Conservation (phyloP, 495 filamentous ascomycete genomes). For the Penicillium maclennaniae region DNA sequence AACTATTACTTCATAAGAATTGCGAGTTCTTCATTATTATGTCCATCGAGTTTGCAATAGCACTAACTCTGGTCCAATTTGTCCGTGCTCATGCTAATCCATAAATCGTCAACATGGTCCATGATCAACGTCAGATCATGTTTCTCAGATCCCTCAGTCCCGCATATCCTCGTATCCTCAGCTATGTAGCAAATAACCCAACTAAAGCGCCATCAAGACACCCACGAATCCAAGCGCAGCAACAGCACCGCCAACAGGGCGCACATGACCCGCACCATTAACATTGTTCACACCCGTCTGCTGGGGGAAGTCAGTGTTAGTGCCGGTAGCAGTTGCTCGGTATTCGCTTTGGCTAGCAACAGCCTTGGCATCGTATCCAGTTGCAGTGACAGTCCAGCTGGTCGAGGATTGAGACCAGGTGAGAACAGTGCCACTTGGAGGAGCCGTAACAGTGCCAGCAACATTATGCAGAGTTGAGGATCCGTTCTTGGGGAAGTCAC, state of each 20-base stretch:
- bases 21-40: background rate
- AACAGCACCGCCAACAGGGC: slow-evolving; percentile 4
- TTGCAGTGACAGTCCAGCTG: slow-evolving; percentile 25
- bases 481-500: slow-evolving; percentile 20
- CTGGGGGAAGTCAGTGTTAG: slow-evolving; percentile 3
- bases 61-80: background rate
- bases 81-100: background rate
- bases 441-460: slow-evolving; percentile 20
- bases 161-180: no score
- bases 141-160: background rate
- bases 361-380: slow-evolving; percentile 21
- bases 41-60: background rate
- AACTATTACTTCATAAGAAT: background rate
- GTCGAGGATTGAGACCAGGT: slow-evolving; percentile 25
- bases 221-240: slow-evolving; percentile 10
- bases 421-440: slow-evolving; percentile 23
- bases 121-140: slow-evolving; percentile 4
- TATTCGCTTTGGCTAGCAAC: slow-evolving; percentile 21
- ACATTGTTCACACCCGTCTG: slow-evolving; percentile 14
- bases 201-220: slow-evolving; percentile 7
- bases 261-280: background rate
- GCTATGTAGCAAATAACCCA: background rate
- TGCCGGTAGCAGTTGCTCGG: slow-evolving; percentile 21
- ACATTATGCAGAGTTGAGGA: slow-evolving; percentile 20
- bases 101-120: background rate